Percentiles rank a stretch among this genome's conserved stretches.
Conservation (phyloP, 495 filamentous ascomycete genomes). For the Penicillium desertorum region DNA sequence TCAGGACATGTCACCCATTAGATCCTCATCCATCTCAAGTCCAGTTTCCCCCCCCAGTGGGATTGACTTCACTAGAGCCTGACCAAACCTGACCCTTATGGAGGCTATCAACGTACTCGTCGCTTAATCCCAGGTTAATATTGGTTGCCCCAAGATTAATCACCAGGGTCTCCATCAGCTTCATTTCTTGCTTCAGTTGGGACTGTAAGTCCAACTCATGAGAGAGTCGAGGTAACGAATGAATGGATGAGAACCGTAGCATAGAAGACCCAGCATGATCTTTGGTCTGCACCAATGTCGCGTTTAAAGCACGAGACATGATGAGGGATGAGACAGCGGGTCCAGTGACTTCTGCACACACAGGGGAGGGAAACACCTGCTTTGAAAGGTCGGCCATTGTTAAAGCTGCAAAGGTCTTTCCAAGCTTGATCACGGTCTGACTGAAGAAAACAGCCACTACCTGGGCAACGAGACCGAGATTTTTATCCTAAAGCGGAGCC, state of each 20-base stretch:
- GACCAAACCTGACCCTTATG: slow-evolving; percentile 31
- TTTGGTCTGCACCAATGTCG: slow-evolving; percentile 49
- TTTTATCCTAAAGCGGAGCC: slow-evolving; percentile 51
- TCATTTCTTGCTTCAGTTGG: slow-evolving; percentile 35
- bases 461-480: slow-evolving; percentile 55
- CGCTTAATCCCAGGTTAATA: slow-evolving; percentile 55
- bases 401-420: slow-evolving; percentile 48
- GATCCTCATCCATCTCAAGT: slow-evolving; percentile 62
- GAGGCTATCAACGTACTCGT: slow-evolving; percentile 51
- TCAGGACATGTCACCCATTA: slow-evolving; percentile 55
- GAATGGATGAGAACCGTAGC: slow-evolving; percentile 33
- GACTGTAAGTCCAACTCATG: slow-evolving; percentile 49
- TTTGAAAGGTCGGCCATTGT: slow-evolving; percentile 43
- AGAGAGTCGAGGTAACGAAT: slow-evolving; percentile 15
- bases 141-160: slow-evolving; percentile 50
- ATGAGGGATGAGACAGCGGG: slow-evolving; percentile 54
- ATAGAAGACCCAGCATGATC: slow-evolving; percentile 44
- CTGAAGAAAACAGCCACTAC: slow-evolving; percentile 48
- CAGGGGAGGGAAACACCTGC: slow-evolving; percentile 40
- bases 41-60: slow-evolving; percentile 30
- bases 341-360: slow-evolving; percentile 46
- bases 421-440: slow-evolving; percentile 45
- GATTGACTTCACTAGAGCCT: slow-evolving; percentile 4
- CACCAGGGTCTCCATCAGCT: slow-evolving; percentile 40
- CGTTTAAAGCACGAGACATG: slow-evolving; percentile 53